Percentiles rank a stretch among this genome's conserved stretches.
Conservation (phyloP, 345 rosid genomes). For the Iberis pinnata region DNA sequence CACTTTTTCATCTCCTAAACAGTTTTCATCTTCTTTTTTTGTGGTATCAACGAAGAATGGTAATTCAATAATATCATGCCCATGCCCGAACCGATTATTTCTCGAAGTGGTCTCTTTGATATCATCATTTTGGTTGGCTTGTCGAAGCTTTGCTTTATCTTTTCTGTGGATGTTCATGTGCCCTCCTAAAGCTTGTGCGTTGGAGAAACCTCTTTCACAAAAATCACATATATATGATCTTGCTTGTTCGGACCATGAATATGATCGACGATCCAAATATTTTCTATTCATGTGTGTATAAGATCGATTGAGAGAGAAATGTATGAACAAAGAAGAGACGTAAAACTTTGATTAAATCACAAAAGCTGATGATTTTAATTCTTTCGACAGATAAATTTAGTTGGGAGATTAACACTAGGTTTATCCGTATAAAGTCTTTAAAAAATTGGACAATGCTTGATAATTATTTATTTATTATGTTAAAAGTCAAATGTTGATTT, state of each 20-base stretch:
- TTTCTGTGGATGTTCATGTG: conserved; percentile 88
- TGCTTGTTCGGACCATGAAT: conserved; percentile 28
- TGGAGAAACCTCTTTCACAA: conserved; percentile 85
- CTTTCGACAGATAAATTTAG: too few relatives aligned
- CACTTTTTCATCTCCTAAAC: conserved; percentile 18
- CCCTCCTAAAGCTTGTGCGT: conserved; percentile 89
- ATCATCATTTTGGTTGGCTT: conserved; percentile 16
- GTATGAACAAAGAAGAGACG: too few relatives aligned
- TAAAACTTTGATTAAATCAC: too few relatives aligned
- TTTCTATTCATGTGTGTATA: conserved; percentile 21
- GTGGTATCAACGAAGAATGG: conserved; percentile 18
- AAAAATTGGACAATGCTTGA: too few relatives aligned
- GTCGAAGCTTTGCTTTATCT: conserved; percentile 38
- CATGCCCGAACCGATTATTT: conserved; percentile 17
- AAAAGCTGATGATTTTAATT: too few relatives aligned
- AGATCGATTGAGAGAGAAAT: background rate
- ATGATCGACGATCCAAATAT: conserved; percentile 26
- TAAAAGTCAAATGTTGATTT: too few relatives aligned
- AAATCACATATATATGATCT: conserved; percentile 59
- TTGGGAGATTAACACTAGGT: too few relatives aligned
- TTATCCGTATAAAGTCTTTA: too few relatives aligned
- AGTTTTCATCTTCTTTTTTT: background rate
- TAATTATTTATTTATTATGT: too few relatives aligned
- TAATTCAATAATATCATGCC: conserved; percentile 18
- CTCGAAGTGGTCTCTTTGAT: conserved; percentile 15